These are phyloP conservation scores for Pythium rhizo-oryzae DNA, from an alignment of 352 stramenopile species.

Conservation along the genomic window DNA sequence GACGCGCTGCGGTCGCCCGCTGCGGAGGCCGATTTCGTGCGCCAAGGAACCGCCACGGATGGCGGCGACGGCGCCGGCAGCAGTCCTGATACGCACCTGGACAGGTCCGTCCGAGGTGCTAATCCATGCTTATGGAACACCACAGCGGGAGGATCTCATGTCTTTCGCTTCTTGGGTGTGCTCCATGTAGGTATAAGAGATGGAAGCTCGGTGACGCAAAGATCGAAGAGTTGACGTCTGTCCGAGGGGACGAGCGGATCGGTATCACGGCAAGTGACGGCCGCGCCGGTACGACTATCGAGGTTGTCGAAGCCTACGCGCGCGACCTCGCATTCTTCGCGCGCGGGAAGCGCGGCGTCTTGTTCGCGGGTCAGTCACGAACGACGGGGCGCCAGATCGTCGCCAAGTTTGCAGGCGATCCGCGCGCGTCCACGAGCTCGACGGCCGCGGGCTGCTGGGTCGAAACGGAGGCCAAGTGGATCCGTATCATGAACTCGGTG, in stretches of 20 bases:
- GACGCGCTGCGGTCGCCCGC: conserved; percentile 1
- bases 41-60: neutral
- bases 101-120: conserved; percentile 33
- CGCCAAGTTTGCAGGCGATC: conserved; percentile 44
- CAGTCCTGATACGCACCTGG: conserved; percentile 37
- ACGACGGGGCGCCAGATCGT: conserved; percentile 36
- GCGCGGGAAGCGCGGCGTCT: conserved; percentile 61
- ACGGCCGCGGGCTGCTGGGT: conserved; percentile 38
- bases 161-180: no score
- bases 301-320: conserved; percentile 19
- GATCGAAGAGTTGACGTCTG: conserved; percentile 55
- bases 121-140: neutral
- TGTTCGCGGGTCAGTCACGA: conserved; percentile 48
- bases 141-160: neutral
- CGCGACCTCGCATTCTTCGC: conserved; percentile 60
- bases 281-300: conserved; percentile 10
- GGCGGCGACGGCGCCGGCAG: neutral
- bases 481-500: conserved; percentile 62
- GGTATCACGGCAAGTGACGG: neutral
- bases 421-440: conserved; percentile 30
- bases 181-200: conserved; percentile 66
- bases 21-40: neutral
- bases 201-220: conserved; percentile 64
- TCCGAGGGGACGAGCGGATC: conserved; percentile 11
- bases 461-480: conserved; percentile 57